Conservation (phyloP, 1,284 basidiomycete species). For the Fistulinella cinereoalba region DNA sequence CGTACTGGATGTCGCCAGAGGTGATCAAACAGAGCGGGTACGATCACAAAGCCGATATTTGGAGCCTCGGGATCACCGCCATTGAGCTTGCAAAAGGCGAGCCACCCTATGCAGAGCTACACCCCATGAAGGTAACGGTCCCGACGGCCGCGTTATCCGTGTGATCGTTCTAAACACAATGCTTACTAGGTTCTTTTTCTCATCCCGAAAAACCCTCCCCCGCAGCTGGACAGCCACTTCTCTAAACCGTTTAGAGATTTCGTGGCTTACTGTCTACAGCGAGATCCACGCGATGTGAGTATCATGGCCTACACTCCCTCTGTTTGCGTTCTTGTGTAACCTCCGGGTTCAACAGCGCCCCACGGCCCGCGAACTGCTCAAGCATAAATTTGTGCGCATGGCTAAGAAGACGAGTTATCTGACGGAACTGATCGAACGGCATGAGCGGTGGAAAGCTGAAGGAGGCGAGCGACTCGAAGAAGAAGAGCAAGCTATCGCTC, state of each 20-base stretch:
- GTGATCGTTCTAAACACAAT: conserved; percentile 3
- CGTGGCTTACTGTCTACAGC: conserved; percentile 87
- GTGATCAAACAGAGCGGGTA: conserved; percentile 99
- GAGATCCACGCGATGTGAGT: conserved; percentile 87
- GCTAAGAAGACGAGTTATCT: conserved; percentile 93
- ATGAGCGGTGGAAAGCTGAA: conserved; percentile 92
- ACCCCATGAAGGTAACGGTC: conserved; percentile 91
- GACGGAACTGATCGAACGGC: conserved; percentile 92
- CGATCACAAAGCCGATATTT: conserved; percentile 98
- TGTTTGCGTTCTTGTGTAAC: conserved; percentile 10
- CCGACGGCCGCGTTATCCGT: neutral
- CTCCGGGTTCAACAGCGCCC: conserved; percentile 66
- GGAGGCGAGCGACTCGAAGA: conserved; percentile 78
- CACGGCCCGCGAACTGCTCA: conserved; percentile 89
- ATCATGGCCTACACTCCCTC: conserved; percentile 1
- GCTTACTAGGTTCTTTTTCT: conserved; percentile 89
- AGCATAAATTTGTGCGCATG: conserved; percentile 93
- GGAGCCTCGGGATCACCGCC: conserved; percentile 94
- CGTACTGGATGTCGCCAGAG: conserved; percentile 99
- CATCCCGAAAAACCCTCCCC: conserved; percentile 97
- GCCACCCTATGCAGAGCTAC: conserved; percentile 95
- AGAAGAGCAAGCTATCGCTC: conserved; percentile 56
- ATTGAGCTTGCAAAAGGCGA: conserved; percentile 98
- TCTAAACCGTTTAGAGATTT: conserved; percentile 94
- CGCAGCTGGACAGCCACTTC: conserved; percentile 84